phyloP scores from a whole-genome alignment of 208 protist genomes.

The Trypanosoma mega region DNA sequence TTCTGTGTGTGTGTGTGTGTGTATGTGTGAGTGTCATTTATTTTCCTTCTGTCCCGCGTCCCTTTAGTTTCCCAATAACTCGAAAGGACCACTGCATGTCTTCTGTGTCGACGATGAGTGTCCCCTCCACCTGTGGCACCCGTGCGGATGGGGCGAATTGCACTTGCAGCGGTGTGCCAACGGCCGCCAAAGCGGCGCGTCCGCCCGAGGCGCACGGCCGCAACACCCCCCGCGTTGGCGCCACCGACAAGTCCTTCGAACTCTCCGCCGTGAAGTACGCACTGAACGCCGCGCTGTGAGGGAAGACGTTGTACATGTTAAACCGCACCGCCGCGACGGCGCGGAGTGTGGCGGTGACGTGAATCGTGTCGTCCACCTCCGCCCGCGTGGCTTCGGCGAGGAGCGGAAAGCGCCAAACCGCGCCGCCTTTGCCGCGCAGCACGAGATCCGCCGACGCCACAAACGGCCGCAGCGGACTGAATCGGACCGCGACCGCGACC shows the following conservation, averaged over 20 bases:
- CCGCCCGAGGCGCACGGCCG: constrained; percentile 66
- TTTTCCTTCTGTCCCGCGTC: constrained; percentile 3
- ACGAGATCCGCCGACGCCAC: constrained; percentile 66
- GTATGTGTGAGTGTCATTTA: background rate
- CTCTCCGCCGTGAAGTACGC: constrained; percentile 89
- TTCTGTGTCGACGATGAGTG: constrained; percentile 88
- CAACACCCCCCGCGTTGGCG: constrained; percentile 69
- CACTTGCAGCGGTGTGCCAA: constrained; percentile 53
- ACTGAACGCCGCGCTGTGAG: constrained; percentile 71
- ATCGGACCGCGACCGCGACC: constrained; percentile 55
- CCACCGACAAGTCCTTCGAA: constrained; percentile 77
- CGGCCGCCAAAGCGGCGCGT: constrained; percentile 36
- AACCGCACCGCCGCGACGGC: constrained; percentile 65
- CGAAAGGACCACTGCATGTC: constrained; percentile 93
- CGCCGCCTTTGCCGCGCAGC: constrained; percentile 50
- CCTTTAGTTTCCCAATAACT: constrained; percentile 65
- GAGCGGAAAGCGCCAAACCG: constrained; percentile 78
- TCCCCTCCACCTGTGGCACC: constrained; percentile 74
- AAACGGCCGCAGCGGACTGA: constrained; percentile 80
- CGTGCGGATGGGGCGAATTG: constrained; percentile 59
- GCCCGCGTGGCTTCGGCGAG: constrained; percentile 77
- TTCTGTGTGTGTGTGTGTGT: background rate
- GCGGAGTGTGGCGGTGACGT: constrained; percentile 55
- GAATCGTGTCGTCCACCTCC: constrained; percentile 83
- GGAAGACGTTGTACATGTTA: constrained; percentile 87